Evolutionary conservation across 1,139 yeast species (phyloP), one percentile per base, ranked within the genome.

Genomic region (Lodderomyces oxycetoniae): DNA sequence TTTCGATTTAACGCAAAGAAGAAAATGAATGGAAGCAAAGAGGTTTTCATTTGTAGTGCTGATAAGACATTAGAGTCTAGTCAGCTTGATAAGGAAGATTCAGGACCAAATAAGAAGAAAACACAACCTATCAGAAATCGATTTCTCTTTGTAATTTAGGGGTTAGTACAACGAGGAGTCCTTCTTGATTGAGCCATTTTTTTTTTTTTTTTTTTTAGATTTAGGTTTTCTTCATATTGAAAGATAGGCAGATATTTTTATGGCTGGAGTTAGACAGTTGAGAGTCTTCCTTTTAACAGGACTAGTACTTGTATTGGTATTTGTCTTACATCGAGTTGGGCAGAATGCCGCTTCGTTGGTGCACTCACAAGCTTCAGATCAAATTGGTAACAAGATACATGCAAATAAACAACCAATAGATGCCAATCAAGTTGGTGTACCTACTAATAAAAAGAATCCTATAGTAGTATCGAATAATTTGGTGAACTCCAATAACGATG

Each of bases 401-500:
- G 26, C 32, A 25, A 30, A 30, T 28, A 29, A 30, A 17, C 37
- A 32, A 20, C 32, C 39, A 23, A 24, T 15, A 5, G 30, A 19
- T 8, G 31, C 17, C 13, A 20, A 22, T n/a, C 10, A 19, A 13
- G 13, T 12, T 17, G 34, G 32, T 5, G 16, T n/a, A 7, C 20
- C 22, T 20, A 9, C 16, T 17, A 27, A 4, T 9, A 36, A 33
- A 11, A 30, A 17, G 23, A 28, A 31, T 14, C 34, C 39, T 25
- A 31, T 36, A 5, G 39, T 32, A 10, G 41, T 41, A 2, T 34
- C 41, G 3, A 42, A 43, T 16, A 47, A 47, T 14, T 39, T 64
- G 28, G 52, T 65, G 23, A 61, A 61, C 37, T 53, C 67, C 9
- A 47, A 49, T 20, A 61, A 61, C 41, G 61, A 65, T 44, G 71